Percentiles rank a stretch among this genome's conserved stretches.
Evolutionary conservation across 441 rosid genomes (phyloP).

Genomic region (Jatropha podagrica): DNA sequence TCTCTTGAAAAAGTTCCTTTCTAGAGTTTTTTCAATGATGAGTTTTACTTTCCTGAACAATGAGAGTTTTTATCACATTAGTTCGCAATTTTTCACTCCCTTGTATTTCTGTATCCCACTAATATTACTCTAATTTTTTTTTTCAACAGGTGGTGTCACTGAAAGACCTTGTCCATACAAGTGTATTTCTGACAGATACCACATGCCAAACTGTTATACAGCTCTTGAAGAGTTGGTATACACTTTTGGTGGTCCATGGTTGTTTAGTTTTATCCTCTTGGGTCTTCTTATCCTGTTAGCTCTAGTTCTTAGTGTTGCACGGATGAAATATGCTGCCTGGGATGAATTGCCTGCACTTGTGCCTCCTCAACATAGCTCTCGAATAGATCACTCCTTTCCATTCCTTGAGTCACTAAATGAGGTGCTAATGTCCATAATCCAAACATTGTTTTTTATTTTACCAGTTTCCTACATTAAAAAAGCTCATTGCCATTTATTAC

Average conservation of each 20-base stretch:
- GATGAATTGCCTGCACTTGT: constrained; percentile 66
- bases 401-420: constrained; percentile 90
- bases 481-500: not conserved
- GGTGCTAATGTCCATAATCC: constrained; percentile 33
- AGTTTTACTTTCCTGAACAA: constrained; percentile 1
- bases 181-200: constrained; percentile 84
- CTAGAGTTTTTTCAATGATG: not conserved
- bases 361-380: constrained; percentile 67
- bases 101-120: constrained; percentile 1
- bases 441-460: not conserved
- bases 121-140: constrained; percentile 6
- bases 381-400: constrained; percentile 79
- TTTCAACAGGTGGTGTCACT: constrained; percentile 71
- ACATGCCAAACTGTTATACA: constrained; percentile 89
- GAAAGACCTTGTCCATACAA: constrained; percentile 82
- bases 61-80: not conserved
- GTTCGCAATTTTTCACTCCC: constrained; percentile 4
- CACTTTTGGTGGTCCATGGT: constrained; percentile 97
- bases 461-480: constrained; percentile 2
- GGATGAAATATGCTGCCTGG: constrained; percentile 82
- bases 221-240: constrained; percentile 84
- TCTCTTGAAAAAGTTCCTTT: not conserved
- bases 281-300: constrained; percentile 79
- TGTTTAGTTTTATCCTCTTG: constrained; percentile 68
- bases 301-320: constrained; percentile 85